Evolutionary conservation across 148 eudicot species (phyloP), one percentile per base, ranked within the genome.

Genomic region (Rhododendron griersonianum): DNA sequence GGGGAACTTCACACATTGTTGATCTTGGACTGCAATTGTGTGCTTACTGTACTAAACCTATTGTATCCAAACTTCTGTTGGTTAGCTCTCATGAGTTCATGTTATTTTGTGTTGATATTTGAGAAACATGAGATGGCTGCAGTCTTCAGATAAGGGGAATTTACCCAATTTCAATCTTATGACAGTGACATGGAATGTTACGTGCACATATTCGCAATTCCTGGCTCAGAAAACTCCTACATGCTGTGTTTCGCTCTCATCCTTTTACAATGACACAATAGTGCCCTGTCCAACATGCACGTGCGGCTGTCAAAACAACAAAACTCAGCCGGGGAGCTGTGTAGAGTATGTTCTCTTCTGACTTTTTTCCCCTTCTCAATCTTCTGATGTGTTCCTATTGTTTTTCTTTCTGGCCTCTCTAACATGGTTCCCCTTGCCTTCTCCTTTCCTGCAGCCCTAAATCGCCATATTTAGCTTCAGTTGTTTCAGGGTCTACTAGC

Each of bases 141-240:
- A 71, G 30, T 30, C 30, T 30, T 30, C 30, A 30, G 39, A 84
- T 73, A 14, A 41, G 79, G 57, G 71, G 33, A 44, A 25, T 59
- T n/a, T 35, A 25, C 30, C 37, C 1, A 30, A 41, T 85, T 14
- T 77, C 41, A 65, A 37, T 82, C 71, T 67, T 77, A 1, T 81
- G 84, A 65, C 94, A 93, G 95, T 93, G 95, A 92, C 95, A n/a
- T 93, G 95, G 95, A 92, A 92, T 73, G 90, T 93, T 84, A 93
- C 92, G 3, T 93, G 95, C 83, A 92, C 93, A 18, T 93, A 93
- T 78, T 93, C 95, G 7, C 93, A 92, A 59, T 93, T 93, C 67
- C 80, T 93, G 84, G 91, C 92, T 80, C 92, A 88, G 84, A 91
- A 91, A 86, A 90, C 92, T 85, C 95, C 93, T 0, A 81, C 91